Percentiles rank a stretch among this genome's conserved stretches.
phyloP scores from a whole-genome alignment of 2,329 filamentous ascomycete genomes.

The Thielaviopsis musarum region DNA sequence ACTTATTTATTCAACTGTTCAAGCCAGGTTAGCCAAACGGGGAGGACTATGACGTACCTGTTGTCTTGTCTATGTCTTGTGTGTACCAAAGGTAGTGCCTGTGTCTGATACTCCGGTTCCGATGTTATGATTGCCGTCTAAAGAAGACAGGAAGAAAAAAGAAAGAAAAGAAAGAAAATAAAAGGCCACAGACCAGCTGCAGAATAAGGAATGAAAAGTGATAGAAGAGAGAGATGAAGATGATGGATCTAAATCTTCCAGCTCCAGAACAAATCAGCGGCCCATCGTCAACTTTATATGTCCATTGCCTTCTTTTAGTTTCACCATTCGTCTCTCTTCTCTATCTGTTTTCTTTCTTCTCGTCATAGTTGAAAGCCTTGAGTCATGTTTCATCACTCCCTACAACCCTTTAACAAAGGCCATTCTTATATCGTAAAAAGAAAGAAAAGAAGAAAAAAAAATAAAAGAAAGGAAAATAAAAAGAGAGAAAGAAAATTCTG shows the following conservation, averaged over 20 bases:
- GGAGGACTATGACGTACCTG: not conserved
- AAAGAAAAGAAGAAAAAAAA: too few species aligned
- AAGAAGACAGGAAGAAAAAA: not conserved
- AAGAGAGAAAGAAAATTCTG: not conserved
- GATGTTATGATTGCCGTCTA: too few species aligned
- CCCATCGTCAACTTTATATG: not conserved
- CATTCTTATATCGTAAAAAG: too few species aligned
- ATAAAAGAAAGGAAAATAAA: too few species aligned
- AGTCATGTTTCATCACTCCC: too few species aligned
- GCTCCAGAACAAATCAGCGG: too few species aligned
- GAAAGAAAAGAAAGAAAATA: not conserved
- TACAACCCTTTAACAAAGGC: too few species aligned
- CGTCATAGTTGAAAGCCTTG: too few species aligned
- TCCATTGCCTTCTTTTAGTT: not conserved
- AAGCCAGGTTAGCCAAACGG: not conserved
- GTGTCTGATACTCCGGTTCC: not conserved
- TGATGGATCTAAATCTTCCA: not conserved
- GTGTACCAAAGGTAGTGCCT: not conserved
- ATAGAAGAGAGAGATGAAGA: not conserved
- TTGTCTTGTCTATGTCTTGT: not conserved
- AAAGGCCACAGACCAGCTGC: not conserved
- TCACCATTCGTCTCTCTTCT: not conserved
- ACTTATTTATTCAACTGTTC: not conserved
- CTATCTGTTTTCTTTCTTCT: not conserved
- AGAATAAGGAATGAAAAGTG: not conserved